phyloP scores from a whole-genome alignment of 1,139 yeast genomes.

The Saccharomyces uvarum region DNA sequence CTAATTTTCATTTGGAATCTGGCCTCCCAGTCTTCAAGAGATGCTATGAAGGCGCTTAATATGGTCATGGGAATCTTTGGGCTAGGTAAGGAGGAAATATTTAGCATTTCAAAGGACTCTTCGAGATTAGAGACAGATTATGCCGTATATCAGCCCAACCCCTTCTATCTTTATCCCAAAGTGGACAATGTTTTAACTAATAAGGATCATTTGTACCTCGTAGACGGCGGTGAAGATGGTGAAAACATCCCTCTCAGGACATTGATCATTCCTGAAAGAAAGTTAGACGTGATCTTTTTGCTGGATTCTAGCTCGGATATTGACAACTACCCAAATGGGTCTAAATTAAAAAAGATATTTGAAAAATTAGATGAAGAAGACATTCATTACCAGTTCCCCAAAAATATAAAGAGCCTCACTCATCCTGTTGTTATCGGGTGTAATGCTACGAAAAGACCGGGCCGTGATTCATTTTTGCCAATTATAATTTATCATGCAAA shows the following conservation, averaged over 20 bases:
- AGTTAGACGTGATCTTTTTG: conserved; percentile 50
- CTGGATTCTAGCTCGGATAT: conserved; percentile 59
- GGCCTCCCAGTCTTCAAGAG: conserved; percentile 36
- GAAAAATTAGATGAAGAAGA: conserved; percentile 23
- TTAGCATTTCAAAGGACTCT: not conserved
- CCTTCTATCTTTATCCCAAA: conserved; percentile 43
- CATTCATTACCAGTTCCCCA: conserved; percentile 13
- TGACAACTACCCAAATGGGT: conserved; percentile 58
- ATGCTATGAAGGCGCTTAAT: conserved; percentile 38
- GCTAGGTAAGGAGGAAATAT: conserved; percentile 19
- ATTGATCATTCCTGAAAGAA: conserved; percentile 44
- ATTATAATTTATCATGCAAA: conserved; percentile 49
- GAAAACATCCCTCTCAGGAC: conserved; percentile 61
- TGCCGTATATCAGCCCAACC: conserved; percentile 69
- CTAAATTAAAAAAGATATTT: conserved; percentile 37
- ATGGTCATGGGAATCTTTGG: conserved; percentile 45
- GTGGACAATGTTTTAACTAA: conserved; percentile 20
- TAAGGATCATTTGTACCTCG: conserved; percentile 37
- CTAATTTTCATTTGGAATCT: conserved; percentile 42
- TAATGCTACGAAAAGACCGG: conserved; percentile 32
- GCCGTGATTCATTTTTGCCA: conserved; percentile 34
- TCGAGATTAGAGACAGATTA: conserved; percentile 41
- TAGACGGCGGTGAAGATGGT: conserved; percentile 63
- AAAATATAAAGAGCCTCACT: conserved; percentile 28
- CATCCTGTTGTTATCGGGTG: conserved; percentile 54